These are phyloP conservation scores for Irpex sp. DNA, from an alignment of 1,284 basidiomycete species.

Conservation along the genomic window DNA sequence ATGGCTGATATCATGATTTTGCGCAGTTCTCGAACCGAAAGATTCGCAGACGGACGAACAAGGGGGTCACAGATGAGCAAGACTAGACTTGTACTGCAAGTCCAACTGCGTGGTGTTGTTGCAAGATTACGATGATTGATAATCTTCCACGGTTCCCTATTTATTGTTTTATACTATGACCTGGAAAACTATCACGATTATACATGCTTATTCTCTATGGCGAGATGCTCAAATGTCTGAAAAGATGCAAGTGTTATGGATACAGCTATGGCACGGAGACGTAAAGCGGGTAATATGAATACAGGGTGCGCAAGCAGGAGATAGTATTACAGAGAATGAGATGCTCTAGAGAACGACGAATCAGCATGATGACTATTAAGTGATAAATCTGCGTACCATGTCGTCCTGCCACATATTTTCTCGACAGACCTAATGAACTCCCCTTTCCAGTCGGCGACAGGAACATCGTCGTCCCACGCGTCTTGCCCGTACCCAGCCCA, in stretches of 20 bases:
- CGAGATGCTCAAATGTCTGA: no score
- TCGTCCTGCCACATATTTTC: constrained; percentile 1
- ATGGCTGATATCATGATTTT: background rate
- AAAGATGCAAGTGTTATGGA: no score
- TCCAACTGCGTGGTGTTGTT: background rate
- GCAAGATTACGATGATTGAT: no score
- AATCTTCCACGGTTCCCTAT: no score
- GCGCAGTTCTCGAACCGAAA: constrained; percentile 11
- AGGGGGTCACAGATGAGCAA: background rate
- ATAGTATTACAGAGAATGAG: background rate
- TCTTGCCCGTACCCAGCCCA: constrained; percentile 12
- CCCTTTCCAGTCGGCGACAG: constrained; percentile 5
- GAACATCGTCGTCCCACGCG: constrained; percentile 7
- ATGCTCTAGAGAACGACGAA: background rate
- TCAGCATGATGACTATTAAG: background rate
- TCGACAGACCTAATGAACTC: constrained; percentile 5
- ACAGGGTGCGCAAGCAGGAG: background rate
- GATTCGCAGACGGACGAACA: background rate
- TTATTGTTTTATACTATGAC: no score
- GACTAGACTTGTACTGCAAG: background rate
- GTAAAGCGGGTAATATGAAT: background rate
- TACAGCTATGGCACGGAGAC: no score
- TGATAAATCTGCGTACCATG: background rate
- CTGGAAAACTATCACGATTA: no score
- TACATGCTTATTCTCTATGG: no score